These are phyloP conservation scores for Wickerhamomyces rabaulensis DNA, from an alignment of 805 yeast genomes.

Conservation along the genomic window DNA sequence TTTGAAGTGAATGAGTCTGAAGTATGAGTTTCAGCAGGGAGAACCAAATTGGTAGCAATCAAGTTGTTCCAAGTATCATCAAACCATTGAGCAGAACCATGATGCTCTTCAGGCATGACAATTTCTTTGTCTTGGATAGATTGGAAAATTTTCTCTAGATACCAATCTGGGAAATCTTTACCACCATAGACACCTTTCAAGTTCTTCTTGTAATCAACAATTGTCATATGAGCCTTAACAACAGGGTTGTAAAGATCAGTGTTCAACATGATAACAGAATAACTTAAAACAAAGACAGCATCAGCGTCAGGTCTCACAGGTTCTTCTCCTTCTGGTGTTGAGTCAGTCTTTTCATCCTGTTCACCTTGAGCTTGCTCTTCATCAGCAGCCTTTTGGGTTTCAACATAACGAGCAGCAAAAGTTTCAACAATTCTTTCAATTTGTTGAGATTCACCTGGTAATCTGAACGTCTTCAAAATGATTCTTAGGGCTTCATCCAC, in stretches of 20 bases:
- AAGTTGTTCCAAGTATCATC: conserved; percentile 81
- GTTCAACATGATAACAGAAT: conserved; percentile 89
- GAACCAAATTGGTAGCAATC: conserved; percentile 36
- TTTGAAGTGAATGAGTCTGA: conserved; percentile 18
- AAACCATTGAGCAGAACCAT: conserved; percentile 87
- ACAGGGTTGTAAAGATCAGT: conserved; percentile 93
- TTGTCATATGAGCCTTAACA: conserved; percentile 85
- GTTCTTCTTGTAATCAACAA: conserved; percentile 75
- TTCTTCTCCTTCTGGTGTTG: conserved; percentile 28
- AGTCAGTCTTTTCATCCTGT: conserved; percentile 14
- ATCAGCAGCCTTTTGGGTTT: conserved; percentile 24
- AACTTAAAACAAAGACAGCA: conserved; percentile 83
- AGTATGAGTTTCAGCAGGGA: conserved; percentile 23
- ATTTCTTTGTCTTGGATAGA: conserved; percentile 84
- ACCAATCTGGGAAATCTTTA: conserved; percentile 81
- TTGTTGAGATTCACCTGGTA: conserved; percentile 97
- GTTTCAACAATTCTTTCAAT: conserved; percentile 88
- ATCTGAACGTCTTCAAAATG: conserved; percentile 73
- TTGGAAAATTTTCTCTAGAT: conserved; percentile 70
- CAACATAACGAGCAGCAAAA: conserved; percentile 76
- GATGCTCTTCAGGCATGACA: conserved; percentile 97
- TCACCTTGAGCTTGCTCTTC: conserved; percentile 8
- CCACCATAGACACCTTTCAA: conserved; percentile 74
- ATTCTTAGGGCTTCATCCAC: conserved; percentile 92
- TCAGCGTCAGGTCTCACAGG: conserved; percentile 74